Evolutionary conservation across 768 basidiomycete species (phyloP).

Genomic region (Hydnomerulius pinastri): DNA sequence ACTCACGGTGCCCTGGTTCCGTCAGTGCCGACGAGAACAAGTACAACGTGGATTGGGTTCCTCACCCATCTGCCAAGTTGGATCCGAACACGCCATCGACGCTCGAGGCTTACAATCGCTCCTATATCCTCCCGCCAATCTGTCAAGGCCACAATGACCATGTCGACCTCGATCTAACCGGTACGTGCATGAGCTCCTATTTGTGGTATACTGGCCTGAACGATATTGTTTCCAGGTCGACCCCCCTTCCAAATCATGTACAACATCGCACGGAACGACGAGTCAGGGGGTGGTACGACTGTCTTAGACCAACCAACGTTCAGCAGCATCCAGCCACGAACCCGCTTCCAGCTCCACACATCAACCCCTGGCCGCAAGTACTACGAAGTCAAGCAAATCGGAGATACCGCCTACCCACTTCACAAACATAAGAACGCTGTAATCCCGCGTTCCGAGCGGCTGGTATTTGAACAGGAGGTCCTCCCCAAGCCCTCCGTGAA

Average conservation of each 20-base stretch:
- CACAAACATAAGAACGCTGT: slow-evolving; percentile 60
- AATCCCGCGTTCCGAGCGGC: slow-evolving; percentile 67
- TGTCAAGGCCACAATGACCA: slow-evolving; percentile 83
- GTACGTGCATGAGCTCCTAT: slow-evolving; percentile 37
- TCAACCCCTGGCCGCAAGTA: slow-evolving; percentile 76
- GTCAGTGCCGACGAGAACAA: slow-evolving; percentile 59
- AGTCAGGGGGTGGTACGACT: slow-evolving; percentile 67
- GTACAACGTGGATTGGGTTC: slow-evolving; percentile 78
- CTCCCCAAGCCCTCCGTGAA: slow-evolving; percentile 76
- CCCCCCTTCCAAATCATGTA: slow-evolving; percentile 96
- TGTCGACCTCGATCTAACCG: slow-evolving; percentile 81
- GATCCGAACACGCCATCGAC: slow-evolving; percentile 56
- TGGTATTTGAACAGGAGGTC: slow-evolving; percentile 86
- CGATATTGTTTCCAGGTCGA: slow-evolving; percentile 52
- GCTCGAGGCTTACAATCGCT: slow-evolving; percentile 67
- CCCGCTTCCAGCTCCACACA: slow-evolving; percentile 81
- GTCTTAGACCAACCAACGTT: slow-evolving; percentile 78
- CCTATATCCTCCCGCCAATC: slow-evolving; percentile 72
- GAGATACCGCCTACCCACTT: slow-evolving; percentile 83
- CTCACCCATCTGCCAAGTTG: slow-evolving; percentile 73
- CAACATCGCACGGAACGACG: slow-evolving; percentile 72
- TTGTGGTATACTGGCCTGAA: not conserved
- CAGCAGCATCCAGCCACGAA: slow-evolving; percentile 80
- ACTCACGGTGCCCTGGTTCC: slow-evolving; percentile 83
- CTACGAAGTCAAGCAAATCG: slow-evolving; percentile 89